Evolutionary conservation across 306 rosid genomes (phyloP).

Genomic region (Gastrolobium bilobum): DNA sequence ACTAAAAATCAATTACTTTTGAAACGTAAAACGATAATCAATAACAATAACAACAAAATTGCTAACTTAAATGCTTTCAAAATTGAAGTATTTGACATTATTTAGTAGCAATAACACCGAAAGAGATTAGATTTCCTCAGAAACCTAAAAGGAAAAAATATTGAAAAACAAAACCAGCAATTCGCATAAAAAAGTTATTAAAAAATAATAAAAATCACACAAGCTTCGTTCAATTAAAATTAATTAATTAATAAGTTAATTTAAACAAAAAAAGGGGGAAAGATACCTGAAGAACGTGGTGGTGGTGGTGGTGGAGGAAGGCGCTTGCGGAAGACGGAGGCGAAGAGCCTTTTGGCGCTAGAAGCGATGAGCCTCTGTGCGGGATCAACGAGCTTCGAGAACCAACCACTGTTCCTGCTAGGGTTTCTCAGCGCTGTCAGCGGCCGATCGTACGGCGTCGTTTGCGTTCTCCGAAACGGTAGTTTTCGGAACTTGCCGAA

Average conservation of each 20-base stretch:
- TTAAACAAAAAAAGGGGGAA: not conserved
- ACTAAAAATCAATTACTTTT: too few species aligned
- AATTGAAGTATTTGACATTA: not conserved
- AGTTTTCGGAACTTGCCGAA: slow-evolving; percentile 79
- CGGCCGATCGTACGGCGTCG: slow-evolving; percentile 93
- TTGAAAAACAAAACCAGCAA: not conserved
- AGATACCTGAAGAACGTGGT: slow-evolving; percentile 51
- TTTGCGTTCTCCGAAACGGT: slow-evolving; percentile 63
- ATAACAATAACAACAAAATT: too few species aligned
- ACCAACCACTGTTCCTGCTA: slow-evolving; percentile 63
- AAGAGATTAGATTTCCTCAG: not conserved
- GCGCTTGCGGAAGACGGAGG: slow-evolving; percentile 79
- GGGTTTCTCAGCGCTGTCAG: slow-evolving; percentile 72
- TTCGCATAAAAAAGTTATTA: not conserved
- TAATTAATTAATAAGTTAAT: not conserved
- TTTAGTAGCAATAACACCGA: slow-evolving; percentile 2
- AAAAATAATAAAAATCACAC: not conserved
- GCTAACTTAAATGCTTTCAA: too few species aligned
- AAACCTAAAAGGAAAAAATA: not conserved
- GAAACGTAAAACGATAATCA: too few species aligned
- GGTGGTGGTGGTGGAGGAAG: slow-evolving; percentile 59
- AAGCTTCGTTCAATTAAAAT: not conserved
- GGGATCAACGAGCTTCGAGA: slow-evolving; percentile 92
- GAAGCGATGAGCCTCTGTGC: slow-evolving; percentile 83
- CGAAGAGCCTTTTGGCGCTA: slow-evolving; percentile 75